Percentiles rank a stretch among this genome's conserved stretches.
Conservation (phyloP, 805 yeast species). For the Candida mattraensis region DNA sequence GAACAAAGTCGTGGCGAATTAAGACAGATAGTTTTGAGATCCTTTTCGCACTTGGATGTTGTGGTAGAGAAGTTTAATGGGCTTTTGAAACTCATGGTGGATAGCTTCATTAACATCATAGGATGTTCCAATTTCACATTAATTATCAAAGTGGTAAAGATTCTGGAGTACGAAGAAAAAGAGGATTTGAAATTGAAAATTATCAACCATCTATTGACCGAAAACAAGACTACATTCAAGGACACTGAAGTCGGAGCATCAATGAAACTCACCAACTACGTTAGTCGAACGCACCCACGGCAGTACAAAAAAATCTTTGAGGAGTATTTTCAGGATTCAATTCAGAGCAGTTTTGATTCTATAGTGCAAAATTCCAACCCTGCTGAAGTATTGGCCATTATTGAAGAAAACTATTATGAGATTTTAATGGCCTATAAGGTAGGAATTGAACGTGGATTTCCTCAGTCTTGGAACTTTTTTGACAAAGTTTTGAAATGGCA, state of each 20-base stretch:
- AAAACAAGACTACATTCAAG: conserved; percentile 12
- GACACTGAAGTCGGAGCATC: conserved; percentile 11
- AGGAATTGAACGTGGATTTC: conserved; percentile 60
- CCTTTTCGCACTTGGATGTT: conserved; percentile 49
- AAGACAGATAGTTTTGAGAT: conserved; percentile 59
- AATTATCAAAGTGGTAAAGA: conserved; percentile 69
- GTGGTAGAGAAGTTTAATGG: conserved; percentile 61
- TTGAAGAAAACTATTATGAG: conserved; percentile 76
- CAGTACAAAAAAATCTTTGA: conserved; percentile 63
- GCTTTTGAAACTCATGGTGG: conserved; percentile 63
- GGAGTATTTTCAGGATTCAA: conserved; percentile 55
- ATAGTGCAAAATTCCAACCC: conserved; percentile 57
- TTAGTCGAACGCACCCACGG: conserved; percentile 48
- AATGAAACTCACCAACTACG: conserved; percentile 34
- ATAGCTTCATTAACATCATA: conserved; percentile 62
- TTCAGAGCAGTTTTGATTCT: conserved; percentile 65
- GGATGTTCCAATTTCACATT: conserved; percentile 67
- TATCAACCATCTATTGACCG: conserved; percentile 10
- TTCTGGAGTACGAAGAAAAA: conserved; percentile 76
- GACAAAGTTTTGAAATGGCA: conserved; percentile 61
- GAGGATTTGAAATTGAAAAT: conserved; percentile 61
- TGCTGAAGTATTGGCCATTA: conserved; percentile 54
- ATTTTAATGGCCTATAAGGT: conserved; percentile 69
- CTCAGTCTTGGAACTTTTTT: conserved; percentile 73
- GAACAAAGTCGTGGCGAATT: conserved; percentile 54